A percentile compares a stretch with the other conserved stretches of the same genome.
phyloP scores from a whole-genome alignment of 176 grass and related monocot genomes.

The Tillandsia fasciculata region DNA sequence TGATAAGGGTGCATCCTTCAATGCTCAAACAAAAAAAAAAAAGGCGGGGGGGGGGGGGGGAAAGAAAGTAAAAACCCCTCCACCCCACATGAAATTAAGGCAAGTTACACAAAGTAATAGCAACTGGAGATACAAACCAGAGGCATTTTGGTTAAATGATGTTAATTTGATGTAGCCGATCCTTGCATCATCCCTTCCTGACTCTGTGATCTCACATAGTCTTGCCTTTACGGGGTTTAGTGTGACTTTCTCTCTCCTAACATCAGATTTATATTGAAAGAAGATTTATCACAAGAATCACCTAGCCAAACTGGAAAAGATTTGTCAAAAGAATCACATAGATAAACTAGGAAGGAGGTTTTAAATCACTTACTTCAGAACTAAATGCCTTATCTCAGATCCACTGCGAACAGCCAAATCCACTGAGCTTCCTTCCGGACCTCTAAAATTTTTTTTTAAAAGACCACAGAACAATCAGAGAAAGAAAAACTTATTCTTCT shows the following conservation, averaged over 20 bases:
- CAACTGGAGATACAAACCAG: slow-evolving; percentile 39
- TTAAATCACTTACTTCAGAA: slow-evolving; percentile 49
- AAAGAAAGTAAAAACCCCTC: too few species aligned
- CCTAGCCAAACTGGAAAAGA: background rate
- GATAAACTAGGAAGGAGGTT: slow-evolving; percentile 4
- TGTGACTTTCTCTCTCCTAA: slow-evolving; percentile 70
- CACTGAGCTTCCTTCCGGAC: slow-evolving; percentile 75
- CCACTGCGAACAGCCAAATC: slow-evolving; percentile 72
- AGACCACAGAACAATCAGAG: background rate
- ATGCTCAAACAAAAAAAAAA: too few species aligned
- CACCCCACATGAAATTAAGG: background rate
- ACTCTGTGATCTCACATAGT: slow-evolving; percentile 78
- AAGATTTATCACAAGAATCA: background rate
- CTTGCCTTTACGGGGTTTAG: slow-evolving; percentile 77
- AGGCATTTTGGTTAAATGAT: slow-evolving; percentile 94
- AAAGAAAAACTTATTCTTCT: background rate
- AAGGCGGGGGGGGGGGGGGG: too few species aligned
- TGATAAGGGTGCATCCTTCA: too few species aligned
- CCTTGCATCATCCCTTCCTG: slow-evolving; percentile 50
- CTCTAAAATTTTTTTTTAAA: slow-evolving; percentile 36
- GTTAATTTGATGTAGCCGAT: slow-evolving; percentile 98
- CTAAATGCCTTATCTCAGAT: slow-evolving; percentile 38
- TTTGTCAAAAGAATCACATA: background rate
- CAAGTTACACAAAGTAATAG: background rate
- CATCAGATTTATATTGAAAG: slow-evolving; percentile 9